A percentile compares a stretch with the other conserved stretches of the same genome.
Evolutionary conservation across 148 eudicot species (phyloP).

Genomic region (Vaccinium corymbosum): DNA sequence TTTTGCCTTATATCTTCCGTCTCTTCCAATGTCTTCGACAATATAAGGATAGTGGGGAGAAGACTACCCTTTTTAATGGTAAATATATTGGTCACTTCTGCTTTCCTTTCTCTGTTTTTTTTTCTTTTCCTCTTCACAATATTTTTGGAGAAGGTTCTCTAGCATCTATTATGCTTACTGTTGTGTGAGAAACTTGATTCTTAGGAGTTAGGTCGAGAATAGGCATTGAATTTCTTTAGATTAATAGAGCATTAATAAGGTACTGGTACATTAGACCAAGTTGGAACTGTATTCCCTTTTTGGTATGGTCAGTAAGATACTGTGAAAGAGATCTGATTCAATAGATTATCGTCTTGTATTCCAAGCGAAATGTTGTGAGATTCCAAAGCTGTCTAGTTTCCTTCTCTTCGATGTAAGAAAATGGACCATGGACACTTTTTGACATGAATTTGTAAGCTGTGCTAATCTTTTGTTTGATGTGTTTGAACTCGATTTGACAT

Average conservation of each 20-base stretch:
- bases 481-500: not conserved
- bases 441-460: not conserved
- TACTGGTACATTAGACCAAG: not conserved
- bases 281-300: not conserved
- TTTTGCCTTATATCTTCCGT: conserved; percentile 88
- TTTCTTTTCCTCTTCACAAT: not conserved
- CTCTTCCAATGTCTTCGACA: conserved; percentile 93
- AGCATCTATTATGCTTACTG: not conserved
- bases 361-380: not conserved
- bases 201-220: not conserved
- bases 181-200: not conserved
- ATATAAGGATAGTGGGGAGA: conserved; percentile 89
- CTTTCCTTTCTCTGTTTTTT: not conserved
- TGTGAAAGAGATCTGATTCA: not conserved
- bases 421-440: not conserved
- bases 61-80: conserved; percentile 82
- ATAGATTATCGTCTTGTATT: not conserved
- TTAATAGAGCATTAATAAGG: not conserved
- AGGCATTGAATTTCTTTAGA: not conserved
- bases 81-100: conserved; percentile 15
- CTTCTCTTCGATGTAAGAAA: not conserved
- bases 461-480: not conserved
- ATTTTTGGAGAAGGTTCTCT: not conserved
- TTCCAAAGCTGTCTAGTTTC: not conserved
- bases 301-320: not conserved